Evolutionary conservation across 2,329 filamentous ascomycete genomes (phyloP), one percentile per base, ranked within the genome.

Genomic region (Cladosporium oxysporum): DNA sequence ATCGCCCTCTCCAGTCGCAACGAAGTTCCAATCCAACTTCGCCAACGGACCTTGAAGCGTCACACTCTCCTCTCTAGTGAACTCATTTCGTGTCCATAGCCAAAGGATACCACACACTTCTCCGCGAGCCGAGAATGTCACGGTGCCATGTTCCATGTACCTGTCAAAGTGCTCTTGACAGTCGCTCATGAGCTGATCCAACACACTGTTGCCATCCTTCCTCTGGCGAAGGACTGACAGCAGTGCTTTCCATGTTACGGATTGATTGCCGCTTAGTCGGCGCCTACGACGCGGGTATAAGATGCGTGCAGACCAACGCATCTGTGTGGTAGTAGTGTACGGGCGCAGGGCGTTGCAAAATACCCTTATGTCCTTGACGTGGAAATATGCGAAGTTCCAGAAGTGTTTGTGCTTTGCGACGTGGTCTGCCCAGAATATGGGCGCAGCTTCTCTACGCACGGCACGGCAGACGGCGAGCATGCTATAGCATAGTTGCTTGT

Each of bases 401-500:
- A 3, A 44, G 37, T 44, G 37, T 7, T 21, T 10, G 41, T 47
- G 41, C 11, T 47, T 47, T n/a, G 11, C 18, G 29, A 62, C 44
- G 47, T 53, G 23, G 59, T 53, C 47, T 5, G 5, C 12, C 59
- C 59, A 62, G 31, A 62, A 41, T 21, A 62, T 62, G 28, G 47
- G 44, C 16, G 59, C 18, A 6, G 59, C 59, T 62, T 62, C 59
- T 10, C 7, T 23, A 1, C 21, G 28, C 12, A 62, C 41, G 29
- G 8, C 5, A 4, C 31, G 29, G 18, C 16, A 37, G 16, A 31
- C 21, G 47, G 44, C 35, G 21, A 53, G 59, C 1, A 62, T 5
- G 47, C 4, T 47, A 5, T 47, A 8, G 5, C 41, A 47, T 47
- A 47, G 41, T 10, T 47, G 16, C 18, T 44, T 21, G 37, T 44